These are phyloP conservation scores for Yamadazyma kitorensis DNA, from an alignment of 805 yeast genomes.

Conservation along the genomic window DNA sequence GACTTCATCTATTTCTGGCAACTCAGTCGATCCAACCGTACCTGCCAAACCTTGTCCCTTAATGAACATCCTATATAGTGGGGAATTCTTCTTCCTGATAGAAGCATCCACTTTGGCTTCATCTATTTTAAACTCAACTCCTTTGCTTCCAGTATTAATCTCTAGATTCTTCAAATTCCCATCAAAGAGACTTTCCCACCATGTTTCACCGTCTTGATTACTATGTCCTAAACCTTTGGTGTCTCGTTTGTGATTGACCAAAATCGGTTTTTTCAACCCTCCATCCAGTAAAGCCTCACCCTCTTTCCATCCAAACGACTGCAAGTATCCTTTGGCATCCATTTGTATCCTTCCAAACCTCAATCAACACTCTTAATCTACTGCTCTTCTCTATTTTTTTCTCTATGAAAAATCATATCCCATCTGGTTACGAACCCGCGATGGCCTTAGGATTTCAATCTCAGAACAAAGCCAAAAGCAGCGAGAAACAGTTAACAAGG, in stretches of 20 bases:
- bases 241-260: constrained; percentile 88
- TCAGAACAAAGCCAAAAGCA: too few relatives aligned
- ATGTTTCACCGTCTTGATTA: constrained; percentile 68
- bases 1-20: constrained; percentile 11
- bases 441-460: too few relatives aligned
- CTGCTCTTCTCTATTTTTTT: too few relatives aligned
- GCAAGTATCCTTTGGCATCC: constrained; percentile 73
- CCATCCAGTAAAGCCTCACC: constrained; percentile 84
- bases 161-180: constrained; percentile 83
- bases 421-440: too few relatives aligned
- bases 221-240: constrained; percentile 87
- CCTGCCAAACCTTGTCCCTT: constrained; percentile 84
- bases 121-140: constrained; percentile 54
- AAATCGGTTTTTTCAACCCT: constrained; percentile 78
- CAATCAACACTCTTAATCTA: too few relatives aligned
- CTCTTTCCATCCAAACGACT: constrained; percentile 85
- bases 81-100: constrained; percentile 55
- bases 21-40: constrained; percentile 47
- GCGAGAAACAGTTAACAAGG: too few relatives aligned
- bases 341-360: too few relatives aligned
- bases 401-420: too few relatives aligned
- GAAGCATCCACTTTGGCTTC: constrained; percentile 44
- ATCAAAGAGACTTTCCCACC: constrained; percentile 98
- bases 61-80: constrained; percentile 82
- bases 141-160: constrained; percentile 36